Conservation (phyloP, 2,329 filamentous ascomycete species). For the Septoria petroselini region DNA sequence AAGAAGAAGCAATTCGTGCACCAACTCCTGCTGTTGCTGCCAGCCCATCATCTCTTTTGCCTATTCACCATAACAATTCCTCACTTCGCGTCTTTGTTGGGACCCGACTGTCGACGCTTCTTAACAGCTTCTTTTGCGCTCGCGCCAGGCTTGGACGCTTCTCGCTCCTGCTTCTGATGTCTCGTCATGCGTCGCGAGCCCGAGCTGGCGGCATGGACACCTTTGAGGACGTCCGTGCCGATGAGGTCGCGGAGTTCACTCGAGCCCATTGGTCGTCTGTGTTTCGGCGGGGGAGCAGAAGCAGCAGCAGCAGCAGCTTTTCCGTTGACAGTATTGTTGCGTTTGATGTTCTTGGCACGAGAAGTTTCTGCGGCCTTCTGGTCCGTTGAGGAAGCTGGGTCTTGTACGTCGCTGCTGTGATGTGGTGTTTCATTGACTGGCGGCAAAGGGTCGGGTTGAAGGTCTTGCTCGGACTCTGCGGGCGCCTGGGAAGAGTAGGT, state of each 20-base stretch:
- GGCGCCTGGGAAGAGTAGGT: too few species aligned
- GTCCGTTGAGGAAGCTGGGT: too few species aligned
- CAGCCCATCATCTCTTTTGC: not conserved
- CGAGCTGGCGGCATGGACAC: not conserved
- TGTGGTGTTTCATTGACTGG: too few species aligned
- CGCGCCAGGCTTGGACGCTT: not conserved
- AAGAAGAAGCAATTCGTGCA: too few species aligned
- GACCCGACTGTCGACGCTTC: not conserved
- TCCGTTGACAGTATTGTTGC: not conserved
- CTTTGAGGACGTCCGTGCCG: not conserved
- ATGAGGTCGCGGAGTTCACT: slow-evolving; percentile 6
- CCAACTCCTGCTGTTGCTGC: not conserved
- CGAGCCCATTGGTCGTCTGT: slow-evolving; percentile 3
- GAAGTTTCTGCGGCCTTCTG: too few species aligned
- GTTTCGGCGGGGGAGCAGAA: not conserved
- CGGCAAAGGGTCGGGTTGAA: too few species aligned
- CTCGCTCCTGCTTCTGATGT: slow-evolving; percentile 3
- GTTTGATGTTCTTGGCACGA: not conserved
- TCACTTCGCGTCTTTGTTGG: not conserved
- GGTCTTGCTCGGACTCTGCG: too few species aligned
- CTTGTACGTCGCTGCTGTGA: too few species aligned
- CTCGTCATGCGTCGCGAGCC: slow-evolving; percentile 4
- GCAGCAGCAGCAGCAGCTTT: not conserved
- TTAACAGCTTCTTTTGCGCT: slow-evolving; percentile 7
- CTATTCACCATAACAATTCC: not conserved